Conservation (phyloP, 441 rosid species). For the Daphne laureola region DNA sequence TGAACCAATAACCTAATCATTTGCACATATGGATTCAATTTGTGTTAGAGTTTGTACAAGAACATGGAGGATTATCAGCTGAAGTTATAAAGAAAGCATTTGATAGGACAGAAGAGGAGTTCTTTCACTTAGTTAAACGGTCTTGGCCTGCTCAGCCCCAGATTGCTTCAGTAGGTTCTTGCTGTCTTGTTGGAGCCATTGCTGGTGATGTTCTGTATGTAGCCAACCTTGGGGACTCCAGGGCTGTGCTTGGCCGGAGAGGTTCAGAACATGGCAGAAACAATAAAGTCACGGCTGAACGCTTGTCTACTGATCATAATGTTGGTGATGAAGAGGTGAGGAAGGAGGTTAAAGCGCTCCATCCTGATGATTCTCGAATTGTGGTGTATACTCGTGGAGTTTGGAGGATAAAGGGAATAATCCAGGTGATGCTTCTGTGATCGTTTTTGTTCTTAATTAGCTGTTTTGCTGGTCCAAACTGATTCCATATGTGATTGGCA, state of each 20-base stretch:
- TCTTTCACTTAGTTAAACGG: conserved; percentile 36
- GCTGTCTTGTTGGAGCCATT: conserved; percentile 56
- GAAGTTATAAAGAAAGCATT: conserved; percentile 51
- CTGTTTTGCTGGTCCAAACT: background rate
- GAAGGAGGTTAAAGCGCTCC: conserved; percentile 57
- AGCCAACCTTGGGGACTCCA: conserved; percentile 63
- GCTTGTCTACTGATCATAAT: conserved; percentile 58
- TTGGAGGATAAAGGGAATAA: conserved; percentile 65
- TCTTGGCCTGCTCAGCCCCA: conserved; percentile 38
- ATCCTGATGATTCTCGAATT: conserved; percentile 55
- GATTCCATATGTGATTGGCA: no score
- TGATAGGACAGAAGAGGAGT: conserved; percentile 43
- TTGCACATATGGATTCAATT: background rate
- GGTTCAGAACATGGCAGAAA: conserved; percentile 12
- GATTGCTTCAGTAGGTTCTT: conserved; percentile 52
- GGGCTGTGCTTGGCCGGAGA: conserved; percentile 49
- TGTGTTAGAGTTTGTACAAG: conserved; percentile 33
- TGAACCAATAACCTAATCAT: background rate
- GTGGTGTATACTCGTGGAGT: conserved; percentile 46
- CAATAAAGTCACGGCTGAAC: conserved; percentile 35
- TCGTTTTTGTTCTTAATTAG: background rate
- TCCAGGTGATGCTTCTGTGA: conserved; percentile 33
- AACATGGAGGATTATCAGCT: conserved; percentile 48
- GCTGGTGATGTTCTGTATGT: conserved; percentile 35
- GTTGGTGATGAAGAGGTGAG: conserved; percentile 55